Evolutionary conservation across 2,329 filamentous ascomycete species (phyloP), one percentile per base, ranked within the genome.

Genomic region (Fusarium sp.): DNA sequence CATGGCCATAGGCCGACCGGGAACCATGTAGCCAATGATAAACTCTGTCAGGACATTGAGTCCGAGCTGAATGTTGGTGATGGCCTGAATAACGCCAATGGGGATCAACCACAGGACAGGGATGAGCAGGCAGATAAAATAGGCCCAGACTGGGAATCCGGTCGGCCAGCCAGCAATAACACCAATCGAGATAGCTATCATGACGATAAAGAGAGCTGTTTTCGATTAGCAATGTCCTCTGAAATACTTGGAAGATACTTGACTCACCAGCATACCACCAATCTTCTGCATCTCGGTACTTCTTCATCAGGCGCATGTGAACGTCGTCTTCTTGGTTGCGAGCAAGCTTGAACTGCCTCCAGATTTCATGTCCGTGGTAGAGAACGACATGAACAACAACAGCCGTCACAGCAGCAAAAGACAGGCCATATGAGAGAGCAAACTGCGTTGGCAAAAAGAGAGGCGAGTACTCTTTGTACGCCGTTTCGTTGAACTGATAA

Each of bases 11-110:
- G 89, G 88, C 4, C 82, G 82, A 23, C 89, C 89, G 0, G 88
- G 88, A 45, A 89, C 83, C 80, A 91, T 88, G 73, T 91, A 91
- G 6, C 89, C 89, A 57, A 89, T 82, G 57, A 92, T 82, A 67
- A 88, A 90, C 71, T 91, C 88, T n/a, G 88, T 89, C 55, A 91
- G 75, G 15, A 92, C 87, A 65, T 90, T 90, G 19, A 91, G 78
- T 5, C 87, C 87, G 4, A 90, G 78, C 70, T 87, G 84, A 47
- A 84, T 82, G 71, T 87, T 86, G 37, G 84, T 85, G 52, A 86
- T 82, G 51, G 82, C 85, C 69, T 87, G 84, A 42, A 88, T 79
- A 61, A 88, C 82, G 46, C 85, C 85, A 49, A 86, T 83, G 9
- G 85, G 85, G 21, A 88, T 80, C 47, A 84, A 78, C 82, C 84